Percentiles rank a stretch among this genome's conserved stretches.
Conservation (phyloP, 768 basidiomycete species). For the Tylopilus balloui region DNA sequence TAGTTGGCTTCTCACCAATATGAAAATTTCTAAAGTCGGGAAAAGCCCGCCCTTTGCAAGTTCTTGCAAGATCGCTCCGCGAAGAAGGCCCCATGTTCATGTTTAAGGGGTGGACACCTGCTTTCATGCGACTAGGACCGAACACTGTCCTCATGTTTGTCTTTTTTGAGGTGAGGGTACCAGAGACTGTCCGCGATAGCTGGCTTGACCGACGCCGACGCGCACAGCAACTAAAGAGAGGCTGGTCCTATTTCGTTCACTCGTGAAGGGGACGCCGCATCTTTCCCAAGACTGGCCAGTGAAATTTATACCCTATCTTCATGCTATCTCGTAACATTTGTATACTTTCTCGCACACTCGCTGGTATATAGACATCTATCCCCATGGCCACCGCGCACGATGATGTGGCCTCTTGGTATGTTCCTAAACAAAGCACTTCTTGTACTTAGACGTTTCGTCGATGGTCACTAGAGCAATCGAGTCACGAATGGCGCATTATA, state of each 20-base stretch:
- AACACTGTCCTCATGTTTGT: slow-evolving; percentile 84
- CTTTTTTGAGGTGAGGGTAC: slow-evolving; percentile 65
- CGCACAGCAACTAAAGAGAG: slow-evolving; percentile 64
- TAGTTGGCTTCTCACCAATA: slow-evolving; percentile 1
- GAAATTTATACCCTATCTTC: not conserved
- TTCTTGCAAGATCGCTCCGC: slow-evolving; percentile 56
- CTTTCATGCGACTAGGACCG: slow-evolving; percentile 78
- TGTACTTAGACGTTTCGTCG: slow-evolving; percentile 2
- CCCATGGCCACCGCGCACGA: not conserved
- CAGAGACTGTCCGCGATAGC: not conserved
- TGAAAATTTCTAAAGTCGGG: slow-evolving; percentile 43
- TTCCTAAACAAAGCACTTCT: slow-evolving; percentile 4
- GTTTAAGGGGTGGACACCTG: slow-evolving; percentile 88
- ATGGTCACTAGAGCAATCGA: not conserved
- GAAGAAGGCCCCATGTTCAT: slow-evolving; percentile 75
- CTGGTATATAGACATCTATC: slow-evolving; percentile 8
- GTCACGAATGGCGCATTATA: not conserved
- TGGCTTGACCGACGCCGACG: slow-evolving; percentile 6
- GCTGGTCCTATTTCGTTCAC: slow-evolving; percentile 38
- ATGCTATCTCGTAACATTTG: slow-evolving; percentile 1
- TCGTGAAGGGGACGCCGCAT: not conserved
- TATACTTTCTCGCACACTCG: slow-evolving; percentile 1
- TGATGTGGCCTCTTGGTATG: slow-evolving; percentile 6
- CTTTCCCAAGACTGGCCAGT: not conserved
- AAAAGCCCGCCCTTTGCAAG: slow-evolving; percentile 42